Percentiles rank a stretch among this genome's conserved stretches.
Evolutionary conservation across 139 green algal species (phyloP).

Genomic region (Yamagishiella unicocca): DNA sequence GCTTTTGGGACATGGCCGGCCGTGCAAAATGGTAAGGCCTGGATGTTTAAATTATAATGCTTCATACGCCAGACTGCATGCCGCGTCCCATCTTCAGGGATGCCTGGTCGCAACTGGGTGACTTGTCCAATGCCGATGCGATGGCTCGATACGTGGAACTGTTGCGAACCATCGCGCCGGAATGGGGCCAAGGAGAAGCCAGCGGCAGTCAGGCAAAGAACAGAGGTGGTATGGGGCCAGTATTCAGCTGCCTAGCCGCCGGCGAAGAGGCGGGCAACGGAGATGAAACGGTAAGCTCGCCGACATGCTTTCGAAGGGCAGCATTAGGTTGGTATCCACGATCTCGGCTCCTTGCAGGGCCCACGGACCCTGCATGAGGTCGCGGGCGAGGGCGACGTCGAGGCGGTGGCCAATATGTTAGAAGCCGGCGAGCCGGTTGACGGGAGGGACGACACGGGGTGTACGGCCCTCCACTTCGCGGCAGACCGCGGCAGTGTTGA

Average conservation of each 20-base stretch:
- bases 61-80: no score
- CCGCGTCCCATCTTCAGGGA: no score
- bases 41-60: not conserved
- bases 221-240: conserved; percentile 33
- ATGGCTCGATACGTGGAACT: conserved; percentile 24
- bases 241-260: conserved; percentile 47
- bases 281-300: not conserved
- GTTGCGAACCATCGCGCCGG: not conserved
- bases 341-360: not conserved
- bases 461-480: conserved; percentile 83
- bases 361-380: conserved; percentile 47
- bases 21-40: conserved; percentile 35
- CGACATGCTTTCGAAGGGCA: not conserved
- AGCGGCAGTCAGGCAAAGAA: not conserved
- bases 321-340: not conserved
- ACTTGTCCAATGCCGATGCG: not conserved
- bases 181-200: not conserved
- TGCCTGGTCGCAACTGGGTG: conserved; percentile 32
- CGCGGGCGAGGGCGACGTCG: conserved; percentile 45
- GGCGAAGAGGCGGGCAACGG: not conserved
- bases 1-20: conserved; percentile 37
- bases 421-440: conserved; percentile 30
- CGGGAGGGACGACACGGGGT: conserved; percentile 41
- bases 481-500: conserved; percentile 69
- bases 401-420: conserved; percentile 20